Evolutionary conservation across 2,329 filamentous ascomycete species (phyloP).

Genomic region (Pseudogymnoascus sp.): DNA sequence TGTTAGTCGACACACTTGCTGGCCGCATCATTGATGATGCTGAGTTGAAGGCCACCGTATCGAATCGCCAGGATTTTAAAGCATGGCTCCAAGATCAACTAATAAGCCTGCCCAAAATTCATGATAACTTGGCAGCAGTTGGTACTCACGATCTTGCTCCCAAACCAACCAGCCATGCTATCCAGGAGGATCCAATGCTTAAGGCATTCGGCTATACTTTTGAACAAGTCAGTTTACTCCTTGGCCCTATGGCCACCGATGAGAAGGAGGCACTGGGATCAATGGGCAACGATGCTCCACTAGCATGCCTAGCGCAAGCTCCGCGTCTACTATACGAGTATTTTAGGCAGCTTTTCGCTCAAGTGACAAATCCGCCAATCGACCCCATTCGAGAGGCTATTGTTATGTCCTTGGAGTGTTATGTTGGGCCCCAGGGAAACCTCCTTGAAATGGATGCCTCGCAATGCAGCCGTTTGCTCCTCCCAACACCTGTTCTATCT

Average conservation of each 20-base stretch:
- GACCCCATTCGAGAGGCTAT: conserved; percentile 95
- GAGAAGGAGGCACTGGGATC: conserved; percentile 95
- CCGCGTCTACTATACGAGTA: conserved; percentile 90
- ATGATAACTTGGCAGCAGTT: conserved; percentile 51
- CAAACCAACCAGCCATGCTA: conserved; percentile 56
- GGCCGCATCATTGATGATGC: conserved; percentile 91
- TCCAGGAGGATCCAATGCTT: conserved; percentile 79
- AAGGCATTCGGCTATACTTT: conserved; percentile 90
- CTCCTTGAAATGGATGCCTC: conserved; percentile 85
- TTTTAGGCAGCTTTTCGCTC: conserved; percentile 94
- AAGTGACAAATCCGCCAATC: conserved; percentile 96
- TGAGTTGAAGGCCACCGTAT: conserved; percentile 82
- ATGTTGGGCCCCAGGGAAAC: conserved; percentile 93
- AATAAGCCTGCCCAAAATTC: conserved; percentile 68
- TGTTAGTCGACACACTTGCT: conserved; percentile 83
- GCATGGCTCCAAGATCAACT: conserved; percentile 82
- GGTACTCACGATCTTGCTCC: conserved; percentile 55
- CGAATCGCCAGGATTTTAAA: conserved; percentile 80
- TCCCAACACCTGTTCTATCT: conserved; percentile 82
- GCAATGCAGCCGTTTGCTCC: conserved; percentile 76
- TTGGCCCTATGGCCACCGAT: conserved; percentile 93
- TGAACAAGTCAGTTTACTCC: conserved; percentile 84
- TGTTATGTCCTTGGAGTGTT: conserved; percentile 96
- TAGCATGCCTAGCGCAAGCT: conserved; percentile 84
- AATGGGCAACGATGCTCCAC: conserved; percentile 93